These are phyloP conservation scores for Cryptomeria japonica DNA, from an alignment of 75 land plant genomes.

Conservation along the genomic window DNA sequence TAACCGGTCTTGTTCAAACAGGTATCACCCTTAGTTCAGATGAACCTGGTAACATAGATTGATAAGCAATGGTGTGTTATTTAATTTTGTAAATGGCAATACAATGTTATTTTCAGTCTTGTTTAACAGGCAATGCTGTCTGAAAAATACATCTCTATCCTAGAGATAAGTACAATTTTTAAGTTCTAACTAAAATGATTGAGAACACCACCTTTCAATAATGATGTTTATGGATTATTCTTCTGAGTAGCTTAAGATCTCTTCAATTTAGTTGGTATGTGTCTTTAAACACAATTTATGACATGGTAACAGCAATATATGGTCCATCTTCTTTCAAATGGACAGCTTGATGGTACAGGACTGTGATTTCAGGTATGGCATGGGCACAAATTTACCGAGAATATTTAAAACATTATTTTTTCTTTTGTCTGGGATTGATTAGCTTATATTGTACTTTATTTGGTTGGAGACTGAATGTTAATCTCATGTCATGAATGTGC, in stretches of 20 bases:
- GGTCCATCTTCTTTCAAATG: constrained; percentile 9
- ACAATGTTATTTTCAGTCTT: no score
- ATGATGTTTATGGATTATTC: neutral
- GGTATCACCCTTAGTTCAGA: no score
- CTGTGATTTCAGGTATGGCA: neutral
- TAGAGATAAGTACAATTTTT: no score
- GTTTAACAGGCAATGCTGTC: no score
- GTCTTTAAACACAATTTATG: neutral
- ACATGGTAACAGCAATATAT: constrained; percentile 3
- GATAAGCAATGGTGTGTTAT: no score
- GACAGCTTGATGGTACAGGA: constrained; percentile 5
- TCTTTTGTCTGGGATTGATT: neutral
- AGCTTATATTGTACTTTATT: neutral
- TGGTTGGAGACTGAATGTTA: neutral
- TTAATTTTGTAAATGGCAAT: no score
- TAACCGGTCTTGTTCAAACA: no score
- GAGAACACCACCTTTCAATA: no score
- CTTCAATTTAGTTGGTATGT: neutral
- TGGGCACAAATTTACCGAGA: neutral
- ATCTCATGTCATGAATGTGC: neutral
- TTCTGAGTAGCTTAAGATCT: neutral
- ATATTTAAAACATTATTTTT: neutral
- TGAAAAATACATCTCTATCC: no score
- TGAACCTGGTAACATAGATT: no score
- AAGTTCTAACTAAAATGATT: no score